Evolutionary conservation across 352 stramenopile genomes (phyloP), one percentile per base, ranked within the genome.

Genomic region (Pythium vanterpoolii): DNA sequence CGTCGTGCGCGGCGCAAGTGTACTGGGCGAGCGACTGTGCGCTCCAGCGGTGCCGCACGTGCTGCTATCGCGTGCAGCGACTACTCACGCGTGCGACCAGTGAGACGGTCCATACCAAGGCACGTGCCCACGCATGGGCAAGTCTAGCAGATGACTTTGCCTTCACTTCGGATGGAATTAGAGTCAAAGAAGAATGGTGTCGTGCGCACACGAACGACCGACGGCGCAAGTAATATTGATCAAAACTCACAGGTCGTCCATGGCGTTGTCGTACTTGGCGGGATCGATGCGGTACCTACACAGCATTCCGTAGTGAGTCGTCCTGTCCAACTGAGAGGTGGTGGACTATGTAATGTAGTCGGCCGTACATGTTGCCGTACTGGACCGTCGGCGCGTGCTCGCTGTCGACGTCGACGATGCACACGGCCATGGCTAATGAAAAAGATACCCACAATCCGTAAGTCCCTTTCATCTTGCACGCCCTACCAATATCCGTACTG

Each of bases 401-500:
- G 66, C 74, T 89, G 68, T 93, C 83, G 33, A 93, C 83, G 56
- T 93, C 83, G 27, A 93, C 80, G 39, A 93, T 93, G 39, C 80
- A 90, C 36, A 93, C 83, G 4, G 78, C 80, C 83, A 93, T 93
- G 4, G 83, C 83, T 93, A 46, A 10, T 9, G n/a, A 24, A 24
- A 7, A 9, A 24, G n/a, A 8, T 19, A 46, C n/a, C 2, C n/a
- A 26, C n/a, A 46, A 19, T 46, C 27, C 24, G 5, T n/a, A 23
- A n/a, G n/a, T 27, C n/a, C n/a, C n/a, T 28, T 7, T 46, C 39
- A 27, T 19, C 6, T 44, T 18, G 3, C n/a, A 46, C 8, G 2
- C 18, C 18, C 49, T 27, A 11, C 28, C 40, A 30, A 39, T 18
- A 1, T 7, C 69, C 77, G 61, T 71, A 93, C 83, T 93, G 62